These are phyloP conservation scores for Malus sieversii DNA, from an alignment of 306 rosid genomes.

Conservation along the genomic window DNA sequence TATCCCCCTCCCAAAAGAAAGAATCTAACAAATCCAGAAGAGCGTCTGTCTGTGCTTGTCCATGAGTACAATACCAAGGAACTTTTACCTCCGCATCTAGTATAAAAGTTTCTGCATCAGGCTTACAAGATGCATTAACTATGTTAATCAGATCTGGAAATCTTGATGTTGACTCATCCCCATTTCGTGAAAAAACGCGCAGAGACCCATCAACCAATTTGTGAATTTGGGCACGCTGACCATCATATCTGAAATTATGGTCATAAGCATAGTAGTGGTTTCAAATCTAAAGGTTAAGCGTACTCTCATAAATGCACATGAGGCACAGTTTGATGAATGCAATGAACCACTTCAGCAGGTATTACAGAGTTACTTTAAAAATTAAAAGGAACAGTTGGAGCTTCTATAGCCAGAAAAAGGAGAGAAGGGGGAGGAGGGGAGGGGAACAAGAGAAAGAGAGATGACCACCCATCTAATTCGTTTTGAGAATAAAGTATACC, in stretches of 20 bases:
- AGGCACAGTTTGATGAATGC: neutral
- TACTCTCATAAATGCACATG: neutral
- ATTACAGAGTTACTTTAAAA: neutral
- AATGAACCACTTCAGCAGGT: constrained; percentile 7
- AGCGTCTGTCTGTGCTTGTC: neutral
- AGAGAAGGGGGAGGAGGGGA: neutral
- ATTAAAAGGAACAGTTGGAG: neutral
- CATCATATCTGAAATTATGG: constrained; percentile 66
- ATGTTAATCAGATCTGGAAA: constrained; percentile 75
- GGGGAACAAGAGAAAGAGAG: no score
- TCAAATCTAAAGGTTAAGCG: neutral
- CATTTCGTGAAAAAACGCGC: constrained; percentile 71
- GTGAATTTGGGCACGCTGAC: constrained; percentile 96
- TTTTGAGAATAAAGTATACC: neutral
- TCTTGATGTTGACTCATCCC: constrained; percentile 75
- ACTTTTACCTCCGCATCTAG: constrained; percentile 70
- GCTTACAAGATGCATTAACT: constrained; percentile 56
- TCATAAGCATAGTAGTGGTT: neutral
- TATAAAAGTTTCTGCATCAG: constrained; percentile 59
- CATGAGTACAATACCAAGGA: neutral
- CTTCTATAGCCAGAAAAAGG: neutral
- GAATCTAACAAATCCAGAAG: neutral
- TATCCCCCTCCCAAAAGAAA: neutral
- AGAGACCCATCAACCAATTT: constrained; percentile 66
- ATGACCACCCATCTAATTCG: neutral